Conservation (phyloP, 441 rosid species). For the Eutrema salsugineum region DNA sequence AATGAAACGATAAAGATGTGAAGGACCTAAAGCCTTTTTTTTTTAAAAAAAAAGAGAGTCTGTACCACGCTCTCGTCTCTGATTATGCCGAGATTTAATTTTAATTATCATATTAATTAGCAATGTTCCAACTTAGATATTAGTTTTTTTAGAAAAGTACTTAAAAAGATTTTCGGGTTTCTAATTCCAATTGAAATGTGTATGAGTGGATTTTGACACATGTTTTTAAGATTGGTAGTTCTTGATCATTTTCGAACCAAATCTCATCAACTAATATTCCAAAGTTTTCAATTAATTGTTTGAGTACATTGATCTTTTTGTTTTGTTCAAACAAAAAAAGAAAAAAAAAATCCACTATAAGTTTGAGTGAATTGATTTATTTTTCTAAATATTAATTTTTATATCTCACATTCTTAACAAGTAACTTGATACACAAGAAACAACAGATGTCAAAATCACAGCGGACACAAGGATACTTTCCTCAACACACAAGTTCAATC, state of each 20-base stretch:
- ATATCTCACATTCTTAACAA: neutral
- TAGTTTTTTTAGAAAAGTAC: too few relatives aligned
- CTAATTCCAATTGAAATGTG: too few relatives aligned
- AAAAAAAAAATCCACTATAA: too few relatives aligned
- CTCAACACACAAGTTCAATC: slow-evolving; percentile 5
- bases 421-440: slow-evolving; percentile 7
- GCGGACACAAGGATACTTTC: neutral
- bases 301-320: too few relatives aligned
- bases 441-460: slow-evolving; percentile 5
- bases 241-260: too few relatives aligned
- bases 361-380: neutral
- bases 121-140: too few relatives aligned
- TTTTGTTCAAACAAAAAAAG: too few relatives aligned
- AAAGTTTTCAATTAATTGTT: neutral
- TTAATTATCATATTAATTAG: neutral
- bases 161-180: too few relatives aligned
- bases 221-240: neutral
- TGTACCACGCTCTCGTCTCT: neutral
- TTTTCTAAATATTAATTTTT: neutral
- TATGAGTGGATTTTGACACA: too few relatives aligned
- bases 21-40: neutral
- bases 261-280: too few relatives aligned
- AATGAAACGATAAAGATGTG: neutral
- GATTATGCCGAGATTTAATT: neutral
- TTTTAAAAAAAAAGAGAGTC: neutral